Conservation (phyloP, 306 rosid genomes). For the Rosa multiflora region DNA sequence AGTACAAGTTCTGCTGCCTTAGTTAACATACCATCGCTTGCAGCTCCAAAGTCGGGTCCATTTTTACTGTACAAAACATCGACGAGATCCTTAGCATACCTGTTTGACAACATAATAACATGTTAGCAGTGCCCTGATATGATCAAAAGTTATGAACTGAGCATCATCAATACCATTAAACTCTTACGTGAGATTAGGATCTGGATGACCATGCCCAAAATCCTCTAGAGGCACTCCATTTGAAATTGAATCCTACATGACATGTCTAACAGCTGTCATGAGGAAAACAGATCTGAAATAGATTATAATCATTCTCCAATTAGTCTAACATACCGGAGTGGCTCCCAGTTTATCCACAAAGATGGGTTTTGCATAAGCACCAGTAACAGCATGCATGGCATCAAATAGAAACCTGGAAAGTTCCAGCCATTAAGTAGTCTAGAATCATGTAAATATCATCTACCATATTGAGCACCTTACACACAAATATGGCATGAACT, state of each 20-base stretch:
- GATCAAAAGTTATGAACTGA: conserved; percentile 8
- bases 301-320: neutral
- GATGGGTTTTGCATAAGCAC: conserved; percentile 94
- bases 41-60: conserved; percentile 97
- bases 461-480: conserved; percentile 10
- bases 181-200: conserved; percentile 95
- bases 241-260: conserved; percentile 71
- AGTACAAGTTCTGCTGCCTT: conserved; percentile 1
- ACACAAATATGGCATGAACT: neutral
- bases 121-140: conserved; percentile 19
- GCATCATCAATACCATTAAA: conserved; percentile 7
- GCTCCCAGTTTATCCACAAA: conserved; percentile 94
- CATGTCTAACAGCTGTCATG: conserved; percentile 35
- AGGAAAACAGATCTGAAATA: conserved; percentile 21
- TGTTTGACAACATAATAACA: conserved; percentile 38
- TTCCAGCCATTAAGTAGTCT: conserved; percentile 16
- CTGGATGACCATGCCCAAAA: conserved; percentile 98
- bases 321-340: conserved; percentile 50
- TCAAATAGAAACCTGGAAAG: conserved; percentile 73
- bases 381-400: conserved; percentile 99
- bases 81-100: conserved; percentile 95
- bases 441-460: conserved; percentile 14
- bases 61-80: conserved; percentile 64
- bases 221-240: conserved; percentile 95
- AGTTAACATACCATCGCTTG: conserved; percentile 84